Percentiles rank a stretch among this genome's conserved stretches.
Conservation (phyloP, 1,284 basidiomycete genomes). For the Ceratobasidium sp. region DNA sequence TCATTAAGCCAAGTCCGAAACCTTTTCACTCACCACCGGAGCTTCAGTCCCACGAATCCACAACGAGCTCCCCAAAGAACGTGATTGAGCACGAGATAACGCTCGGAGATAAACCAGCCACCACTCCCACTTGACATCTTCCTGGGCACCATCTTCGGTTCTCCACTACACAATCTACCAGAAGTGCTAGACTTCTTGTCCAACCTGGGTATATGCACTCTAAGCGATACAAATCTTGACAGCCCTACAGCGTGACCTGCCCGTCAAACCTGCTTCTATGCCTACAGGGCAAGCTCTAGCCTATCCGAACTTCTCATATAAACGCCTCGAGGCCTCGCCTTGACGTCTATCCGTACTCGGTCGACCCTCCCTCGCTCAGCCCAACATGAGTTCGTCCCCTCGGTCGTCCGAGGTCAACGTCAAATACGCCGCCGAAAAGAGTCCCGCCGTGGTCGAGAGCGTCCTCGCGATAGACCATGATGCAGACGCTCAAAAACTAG, state of each 20-base stretch:
- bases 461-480: slow-evolving; percentile 6
- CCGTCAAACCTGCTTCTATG: slow-evolving; percentile 13
- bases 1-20: not conserved
- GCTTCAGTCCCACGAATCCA: not conserved
- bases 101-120: not conserved
- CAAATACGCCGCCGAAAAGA: slow-evolving; percentile 13
- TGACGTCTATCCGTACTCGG: not conserved
- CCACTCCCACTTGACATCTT: not conserved
- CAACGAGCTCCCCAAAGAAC: not conserved
- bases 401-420: slow-evolving; percentile 20
- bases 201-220: not conserved
- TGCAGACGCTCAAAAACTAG: slow-evolving; percentile 32
- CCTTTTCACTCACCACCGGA: not conserved
- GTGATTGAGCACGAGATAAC: slow-evolving; percentile 1
- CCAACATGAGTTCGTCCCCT: slow-evolving; percentile 15
- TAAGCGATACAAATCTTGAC: slow-evolving; percentile 22
- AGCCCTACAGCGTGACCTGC: slow-evolving; percentile 15
- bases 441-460: not conserved
- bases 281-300: slow-evolving; percentile 16
- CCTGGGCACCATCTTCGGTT: not conserved
- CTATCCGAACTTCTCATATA: not conserved
- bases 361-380: not conserved
- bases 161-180: not conserved
- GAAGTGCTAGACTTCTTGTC: not conserved
- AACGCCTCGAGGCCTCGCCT: not conserved